Evolutionary conservation across 225 moss, liverwort and hornwort species (phyloP).

Genomic region (Physcomitrellopsis africana): DNA sequence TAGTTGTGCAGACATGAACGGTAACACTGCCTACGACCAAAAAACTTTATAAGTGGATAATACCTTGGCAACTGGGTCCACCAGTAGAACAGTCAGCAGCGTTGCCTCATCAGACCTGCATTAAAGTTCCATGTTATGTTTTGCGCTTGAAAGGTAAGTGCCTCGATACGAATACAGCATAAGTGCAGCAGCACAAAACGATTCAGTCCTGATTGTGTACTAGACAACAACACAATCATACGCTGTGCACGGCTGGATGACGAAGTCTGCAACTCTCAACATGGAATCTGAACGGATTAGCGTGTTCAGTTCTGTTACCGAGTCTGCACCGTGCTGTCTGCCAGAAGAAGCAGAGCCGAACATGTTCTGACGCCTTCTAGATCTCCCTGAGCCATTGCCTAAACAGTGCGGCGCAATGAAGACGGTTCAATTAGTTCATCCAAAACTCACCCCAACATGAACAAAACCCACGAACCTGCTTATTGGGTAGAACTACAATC

Average conservation of each 20-base stretch:
- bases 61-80: constrained; percentile 71
- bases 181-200: background rate
- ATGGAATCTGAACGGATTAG: background rate
- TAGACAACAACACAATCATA: background rate
- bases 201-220: background rate
- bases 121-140: background rate
- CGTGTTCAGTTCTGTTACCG: constrained; percentile 37
- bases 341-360: constrained; percentile 60
- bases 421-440: background rate
- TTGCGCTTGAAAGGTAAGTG: background rate
- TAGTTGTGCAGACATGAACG: too few species aligned
- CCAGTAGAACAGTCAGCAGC: constrained; percentile 58
- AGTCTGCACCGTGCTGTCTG: constrained; percentile 59
- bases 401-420: constrained; percentile 5
- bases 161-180: background rate
- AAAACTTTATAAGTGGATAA: background rate
- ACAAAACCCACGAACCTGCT: background rate
- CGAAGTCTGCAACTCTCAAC: background rate
- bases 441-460: background rate
- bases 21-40: too few species aligned
- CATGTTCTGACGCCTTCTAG: constrained; percentile 62
- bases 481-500: background rate
- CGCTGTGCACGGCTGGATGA: background rate
- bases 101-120: constrained; percentile 70
- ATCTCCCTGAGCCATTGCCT: constrained; percentile 63